A percentile compares a stretch with the other conserved stretches of the same genome.
These are phyloP conservation scores for Auriscalpium vulgare DNA, from an alignment of 768 basidiomycete genomes.

Conservation along the genomic window DNA sequence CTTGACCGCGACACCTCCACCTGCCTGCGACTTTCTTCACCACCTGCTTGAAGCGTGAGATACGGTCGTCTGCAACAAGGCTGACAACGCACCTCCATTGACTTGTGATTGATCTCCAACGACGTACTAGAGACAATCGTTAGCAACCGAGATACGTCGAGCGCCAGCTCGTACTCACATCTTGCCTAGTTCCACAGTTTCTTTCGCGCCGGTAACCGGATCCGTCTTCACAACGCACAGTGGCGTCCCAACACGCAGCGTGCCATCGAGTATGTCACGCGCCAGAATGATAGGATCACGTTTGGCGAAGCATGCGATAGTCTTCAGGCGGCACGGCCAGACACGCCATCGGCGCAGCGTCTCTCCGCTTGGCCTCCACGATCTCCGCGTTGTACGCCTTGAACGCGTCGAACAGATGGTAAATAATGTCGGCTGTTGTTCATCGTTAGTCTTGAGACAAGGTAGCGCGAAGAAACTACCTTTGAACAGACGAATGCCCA, in stretches of 20 bases:
- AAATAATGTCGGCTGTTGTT: slow-evolving; percentile 87
- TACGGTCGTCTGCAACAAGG: neutral
- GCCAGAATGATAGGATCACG: slow-evolving; percentile 96
- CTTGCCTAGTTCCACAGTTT: slow-evolving; percentile 87
- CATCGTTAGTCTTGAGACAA: neutral
- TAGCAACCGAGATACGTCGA: neutral
- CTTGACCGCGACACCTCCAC: slow-evolving; percentile 95
- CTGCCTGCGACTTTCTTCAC: slow-evolving; percentile 93
- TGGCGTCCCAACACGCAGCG: slow-evolving; percentile 86
- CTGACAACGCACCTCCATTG: slow-evolving; percentile 51
- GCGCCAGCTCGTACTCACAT: slow-evolving; percentile 49
- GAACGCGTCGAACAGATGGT: slow-evolving; percentile 95
- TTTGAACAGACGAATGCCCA: slow-evolving; percentile 91
- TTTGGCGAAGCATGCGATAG: slow-evolving; percentile 90
- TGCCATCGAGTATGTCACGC: slow-evolving; percentile 95
- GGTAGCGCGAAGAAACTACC: slow-evolving; percentile 38
- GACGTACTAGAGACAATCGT: slow-evolving; percentile 57
- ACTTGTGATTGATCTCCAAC: slow-evolving; percentile 95
- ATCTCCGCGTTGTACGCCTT: slow-evolving; percentile 91
- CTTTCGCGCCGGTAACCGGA: slow-evolving; percentile 79
- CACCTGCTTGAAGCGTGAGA: slow-evolving; percentile 36
- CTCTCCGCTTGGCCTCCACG: slow-evolving; percentile 81
- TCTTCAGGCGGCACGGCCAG: slow-evolving; percentile 93
- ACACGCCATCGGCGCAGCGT: slow-evolving; percentile 92
- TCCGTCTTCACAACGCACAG: slow-evolving; percentile 93